Percentiles rank a stretch among this genome's conserved stretches.
These are phyloP conservation scores for Coemansia sp. DNA, from an alignment of 192 early-diverging fungal species.

Conservation along the genomic window DNA sequence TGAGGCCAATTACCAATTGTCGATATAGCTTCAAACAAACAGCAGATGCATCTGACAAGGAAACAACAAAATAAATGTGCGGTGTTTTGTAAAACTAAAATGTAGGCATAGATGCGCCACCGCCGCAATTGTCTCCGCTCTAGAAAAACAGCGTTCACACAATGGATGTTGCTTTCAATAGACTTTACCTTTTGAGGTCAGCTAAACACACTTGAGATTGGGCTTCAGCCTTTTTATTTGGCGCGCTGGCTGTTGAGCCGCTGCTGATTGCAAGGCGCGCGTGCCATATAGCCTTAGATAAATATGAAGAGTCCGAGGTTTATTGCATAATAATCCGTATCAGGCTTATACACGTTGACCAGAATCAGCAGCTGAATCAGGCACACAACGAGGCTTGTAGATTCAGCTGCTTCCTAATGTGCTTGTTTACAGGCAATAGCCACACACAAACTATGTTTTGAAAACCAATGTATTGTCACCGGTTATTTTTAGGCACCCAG, in stretches of 20 bases:
- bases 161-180: neutral
- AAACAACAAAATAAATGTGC: neutral
- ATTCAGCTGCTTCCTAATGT: conserved; percentile 1
- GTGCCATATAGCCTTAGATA: neutral
- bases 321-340: neutral
- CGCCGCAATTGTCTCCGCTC: neutral
- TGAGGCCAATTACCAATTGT: neutral
- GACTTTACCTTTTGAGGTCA: neutral
- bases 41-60: conserved; percentile 2
- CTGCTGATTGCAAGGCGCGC: neutral
- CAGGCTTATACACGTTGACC: neutral
- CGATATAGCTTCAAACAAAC: neutral
- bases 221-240: neutral
- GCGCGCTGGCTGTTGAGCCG: neutral
- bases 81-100: neutral
- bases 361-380: neutral
- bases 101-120: neutral
- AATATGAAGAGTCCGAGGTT: neutral
- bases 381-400: neutral
- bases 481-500: neutral
- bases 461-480: neutral
- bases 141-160: neutral
- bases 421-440: conserved; percentile 1
- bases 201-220: neutral
- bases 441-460: neutral